A percentile compares a stretch with the other conserved stretches of the same genome.
Evolutionary conservation across 495 filamentous ascomycete species (phyloP).

Genomic region (Xylaria grammica): DNA sequence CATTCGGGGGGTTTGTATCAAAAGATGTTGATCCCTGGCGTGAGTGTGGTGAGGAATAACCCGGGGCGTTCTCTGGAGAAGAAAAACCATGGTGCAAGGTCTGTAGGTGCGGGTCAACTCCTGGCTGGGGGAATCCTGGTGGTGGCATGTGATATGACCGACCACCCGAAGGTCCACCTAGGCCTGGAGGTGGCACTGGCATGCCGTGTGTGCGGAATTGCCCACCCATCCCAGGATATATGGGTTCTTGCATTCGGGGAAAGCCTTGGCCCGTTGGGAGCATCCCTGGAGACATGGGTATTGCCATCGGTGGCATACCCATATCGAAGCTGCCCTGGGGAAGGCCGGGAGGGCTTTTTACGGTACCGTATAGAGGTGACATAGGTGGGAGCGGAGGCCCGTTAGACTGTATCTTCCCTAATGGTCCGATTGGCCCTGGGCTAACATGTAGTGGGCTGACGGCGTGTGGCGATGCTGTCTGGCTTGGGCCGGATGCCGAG

Average conservation of each 20-base stretch:
- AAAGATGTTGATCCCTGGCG: slow-evolving; percentile 50
- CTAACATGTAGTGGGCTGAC: slow-evolving; percentile 62
- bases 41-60: slow-evolving; percentile 45
- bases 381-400: slow-evolving; percentile 38
- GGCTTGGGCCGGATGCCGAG: slow-evolving; percentile 58
- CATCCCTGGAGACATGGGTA: slow-evolving; percentile 66
- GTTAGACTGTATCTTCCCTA: slow-evolving; percentile 46
- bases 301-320: slow-evolving; percentile 41
- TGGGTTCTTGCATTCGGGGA: slow-evolving; percentile 59
- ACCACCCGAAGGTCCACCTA: slow-evolving; percentile 65
- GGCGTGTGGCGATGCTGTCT: slow-evolving; percentile 69
- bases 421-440: slow-evolving; percentile 56
- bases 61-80: slow-evolving; percentile 40
- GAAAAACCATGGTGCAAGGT: slow-evolving; percentile 40
- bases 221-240: slow-evolving; percentile 58
- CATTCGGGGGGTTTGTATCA: slow-evolving; percentile 44
- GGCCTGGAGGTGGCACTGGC: slow-evolving; percentile 59
- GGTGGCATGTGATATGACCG: slow-evolving; percentile 69
- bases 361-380: slow-evolving; percentile 45
- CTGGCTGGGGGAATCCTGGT: slow-evolving; percentile 58
- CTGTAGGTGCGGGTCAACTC: slow-evolving; percentile 46
- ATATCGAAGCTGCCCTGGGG: slow-evolving; percentile 42
- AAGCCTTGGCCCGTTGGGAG: slow-evolving; percentile 50
- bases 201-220: slow-evolving; percentile 65
- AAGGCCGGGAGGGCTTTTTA: slow-evolving; percentile 55